Conservation (phyloP, 495 filamentous ascomycete genomes). For the Entonaema liquescens region DNA sequence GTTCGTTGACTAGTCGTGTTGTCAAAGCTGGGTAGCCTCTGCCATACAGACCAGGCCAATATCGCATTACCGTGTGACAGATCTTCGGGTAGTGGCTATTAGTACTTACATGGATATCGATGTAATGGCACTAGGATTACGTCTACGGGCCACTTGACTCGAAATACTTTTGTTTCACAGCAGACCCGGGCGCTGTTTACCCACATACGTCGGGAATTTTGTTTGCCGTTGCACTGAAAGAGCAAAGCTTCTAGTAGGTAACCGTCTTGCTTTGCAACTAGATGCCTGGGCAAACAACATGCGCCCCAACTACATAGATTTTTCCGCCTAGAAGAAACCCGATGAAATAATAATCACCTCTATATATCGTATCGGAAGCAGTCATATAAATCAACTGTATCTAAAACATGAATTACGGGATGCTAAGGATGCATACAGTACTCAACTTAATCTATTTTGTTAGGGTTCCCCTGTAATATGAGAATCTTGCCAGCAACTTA, state of each 20-base stretch:
- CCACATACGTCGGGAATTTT: not conserved
- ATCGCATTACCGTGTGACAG: not conserved
- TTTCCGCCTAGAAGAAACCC: not conserved
- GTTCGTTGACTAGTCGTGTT: not conserved
- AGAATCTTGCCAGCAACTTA: not conserved
- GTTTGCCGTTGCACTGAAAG: not conserved
- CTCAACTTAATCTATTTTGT: not conserved
- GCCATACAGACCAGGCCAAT: not conserved
- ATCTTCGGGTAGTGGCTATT: not conserved
- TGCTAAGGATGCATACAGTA: not conserved
- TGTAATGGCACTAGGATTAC: not conserved
- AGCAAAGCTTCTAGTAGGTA: not conserved
- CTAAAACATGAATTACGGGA: not conserved
- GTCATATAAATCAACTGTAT: not conserved
- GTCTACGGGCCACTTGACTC: not conserved
- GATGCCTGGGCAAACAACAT: slow-evolving; percentile 2
- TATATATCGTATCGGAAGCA: not conserved
- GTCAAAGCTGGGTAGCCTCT: not conserved
- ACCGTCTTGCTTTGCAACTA: not conserved
- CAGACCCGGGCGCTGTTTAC: not conserved
- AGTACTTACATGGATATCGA: not conserved
- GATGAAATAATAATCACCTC: not conserved
- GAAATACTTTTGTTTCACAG: not conserved
- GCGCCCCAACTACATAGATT: not conserved
- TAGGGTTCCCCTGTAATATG: not conserved